phyloP scores from a whole-genome alignment of 2,329 filamentous ascomycete genomes.

The Cladosporium halotolerans region DNA sequence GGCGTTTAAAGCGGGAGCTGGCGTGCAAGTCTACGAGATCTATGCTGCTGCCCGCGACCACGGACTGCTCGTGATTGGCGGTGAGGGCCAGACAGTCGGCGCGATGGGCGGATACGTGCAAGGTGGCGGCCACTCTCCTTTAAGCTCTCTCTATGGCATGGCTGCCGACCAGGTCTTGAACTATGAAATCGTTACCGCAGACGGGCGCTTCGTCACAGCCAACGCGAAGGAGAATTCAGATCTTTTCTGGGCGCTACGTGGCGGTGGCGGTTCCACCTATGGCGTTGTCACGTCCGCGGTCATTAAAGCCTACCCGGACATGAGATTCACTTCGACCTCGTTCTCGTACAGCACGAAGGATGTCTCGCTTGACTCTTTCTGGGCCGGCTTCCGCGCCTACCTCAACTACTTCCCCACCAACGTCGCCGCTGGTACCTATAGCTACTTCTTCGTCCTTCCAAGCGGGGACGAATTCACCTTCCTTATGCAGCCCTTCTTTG shows the following conservation, averaged over 20 bases:
- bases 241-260: constrained; percentile 24
- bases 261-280: constrained; percentile 16
- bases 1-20: constrained; percentile 17
- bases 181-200: too few species aligned
- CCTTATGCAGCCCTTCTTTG: constrained; percentile 30
- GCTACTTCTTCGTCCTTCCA: constrained; percentile 12
- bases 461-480: constrained; percentile 13
- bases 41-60: not conserved
- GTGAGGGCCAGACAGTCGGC: constrained; percentile 17
- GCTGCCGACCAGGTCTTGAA: constrained; percentile 19
- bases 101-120: constrained; percentile 19
- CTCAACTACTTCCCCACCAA: constrained; percentile 21
- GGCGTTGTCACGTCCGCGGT: constrained; percentile 20
- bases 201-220: not conserved
- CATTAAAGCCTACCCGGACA: constrained; percentile 5
- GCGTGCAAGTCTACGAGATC: constrained; percentile 13
- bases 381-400: constrained; percentile 21
- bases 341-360: constrained; percentile 16
- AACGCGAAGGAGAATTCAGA: constrained; percentile 16
- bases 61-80: constrained; percentile 3
- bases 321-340: constrained; percentile 10
- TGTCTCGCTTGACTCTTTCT: constrained; percentile 24
- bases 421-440: constrained; percentile 8
- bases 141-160: constrained; percentile 16
- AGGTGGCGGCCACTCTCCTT: constrained; percentile 19